Conservation (phyloP, 1,139 yeast species). For the Candida sp. region DNA sequence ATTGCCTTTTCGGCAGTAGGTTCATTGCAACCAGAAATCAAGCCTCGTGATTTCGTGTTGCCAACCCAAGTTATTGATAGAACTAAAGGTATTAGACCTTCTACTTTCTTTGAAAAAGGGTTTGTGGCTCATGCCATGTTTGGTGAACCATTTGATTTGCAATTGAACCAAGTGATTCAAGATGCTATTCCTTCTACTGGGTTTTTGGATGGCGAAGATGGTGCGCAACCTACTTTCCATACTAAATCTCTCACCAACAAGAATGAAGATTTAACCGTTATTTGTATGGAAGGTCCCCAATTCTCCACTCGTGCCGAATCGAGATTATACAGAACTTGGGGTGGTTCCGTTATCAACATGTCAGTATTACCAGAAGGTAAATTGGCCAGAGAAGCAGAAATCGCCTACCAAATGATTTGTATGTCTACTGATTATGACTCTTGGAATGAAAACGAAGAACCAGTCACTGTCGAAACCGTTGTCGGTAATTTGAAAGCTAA, state of each 20-base stretch:
- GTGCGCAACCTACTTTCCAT: constrained; percentile 48
- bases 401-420: constrained; percentile 95
- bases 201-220: constrained; percentile 50
- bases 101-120: constrained; percentile 89
- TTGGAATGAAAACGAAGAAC: constrained; percentile 93
- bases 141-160: constrained; percentile 92
- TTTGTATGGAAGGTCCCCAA: constrained; percentile 99
- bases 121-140: constrained; percentile 97
- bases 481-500: constrained; percentile 89
- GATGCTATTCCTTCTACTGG: constrained; percentile 51
- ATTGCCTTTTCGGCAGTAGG: constrained; percentile 97
- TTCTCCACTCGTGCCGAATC: constrained; percentile 98
- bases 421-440: constrained; percentile 99
- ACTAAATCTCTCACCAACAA: constrained; percentile 47
- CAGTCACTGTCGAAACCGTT: constrained; percentile 96
- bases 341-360: constrained; percentile 96
- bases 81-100: constrained; percentile 90
- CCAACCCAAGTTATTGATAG: constrained; percentile 97
- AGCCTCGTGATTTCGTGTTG: constrained; percentile 90
- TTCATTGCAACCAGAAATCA: constrained; percentile 82
- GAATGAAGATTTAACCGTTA: constrained; percentile 70
- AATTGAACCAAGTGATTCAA: constrained; percentile 62
- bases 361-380: constrained; percentile 94
- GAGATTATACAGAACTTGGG: constrained; percentile 80
- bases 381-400: constrained; percentile 95